These are phyloP conservation scores for Elsinoe perseae DNA, from an alignment of 2,329 filamentous ascomycete genomes.

Conservation along the genomic window DNA sequence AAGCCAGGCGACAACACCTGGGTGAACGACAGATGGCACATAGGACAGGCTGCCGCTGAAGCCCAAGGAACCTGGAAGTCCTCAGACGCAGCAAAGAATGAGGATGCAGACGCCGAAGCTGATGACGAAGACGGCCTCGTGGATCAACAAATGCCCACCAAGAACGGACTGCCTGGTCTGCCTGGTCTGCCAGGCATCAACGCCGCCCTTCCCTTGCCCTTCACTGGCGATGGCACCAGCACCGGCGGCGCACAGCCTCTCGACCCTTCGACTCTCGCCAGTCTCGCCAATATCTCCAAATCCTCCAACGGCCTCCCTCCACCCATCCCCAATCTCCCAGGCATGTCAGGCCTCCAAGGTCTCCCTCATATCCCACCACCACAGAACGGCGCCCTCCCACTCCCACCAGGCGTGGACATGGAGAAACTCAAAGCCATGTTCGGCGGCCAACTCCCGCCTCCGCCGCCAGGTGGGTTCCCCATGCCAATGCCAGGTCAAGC, in stretches of 20 bases:
- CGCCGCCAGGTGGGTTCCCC: conserved; percentile 20
- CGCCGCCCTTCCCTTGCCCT: conserved; percentile 27
- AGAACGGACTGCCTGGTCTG: conserved; percentile 49
- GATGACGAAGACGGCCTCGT: conserved; percentile 92
- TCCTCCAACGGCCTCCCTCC: conserved; percentile 39
- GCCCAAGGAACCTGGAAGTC: conserved; percentile 93
- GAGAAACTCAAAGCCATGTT: conserved; percentile 28
- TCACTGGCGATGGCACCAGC: conserved; percentile 38
- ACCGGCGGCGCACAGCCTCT: conserved; percentile 33
- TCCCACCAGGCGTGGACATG: conserved; percentile 28
- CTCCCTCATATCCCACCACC: conserved; percentile 23
- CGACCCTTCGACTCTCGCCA: conserved; percentile 33
- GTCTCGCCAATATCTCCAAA: background rate
- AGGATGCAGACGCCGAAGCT: conserved; percentile 83
- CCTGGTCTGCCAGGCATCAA: conserved; percentile 48
- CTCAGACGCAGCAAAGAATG: conserved; percentile 82
- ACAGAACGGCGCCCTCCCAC: conserved; percentile 19
- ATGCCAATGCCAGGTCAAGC: conserved; percentile 18
- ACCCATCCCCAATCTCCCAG: conserved; percentile 22
- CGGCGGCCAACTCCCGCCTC: conserved; percentile 25
- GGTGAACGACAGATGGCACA: conserved; percentile 87
- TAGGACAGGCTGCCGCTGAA: conserved; percentile 87
- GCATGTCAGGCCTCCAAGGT: conserved; percentile 18
- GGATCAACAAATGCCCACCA: conserved; percentile 72
- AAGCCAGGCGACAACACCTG: conserved; percentile 80